A percentile compares a stretch with the other conserved stretches of the same genome.
These are phyloP conservation scores for Fusarium sublunatum DNA, from an alignment of 2,329 filamentous ascomycete genomes.

Conservation along the genomic window DNA sequence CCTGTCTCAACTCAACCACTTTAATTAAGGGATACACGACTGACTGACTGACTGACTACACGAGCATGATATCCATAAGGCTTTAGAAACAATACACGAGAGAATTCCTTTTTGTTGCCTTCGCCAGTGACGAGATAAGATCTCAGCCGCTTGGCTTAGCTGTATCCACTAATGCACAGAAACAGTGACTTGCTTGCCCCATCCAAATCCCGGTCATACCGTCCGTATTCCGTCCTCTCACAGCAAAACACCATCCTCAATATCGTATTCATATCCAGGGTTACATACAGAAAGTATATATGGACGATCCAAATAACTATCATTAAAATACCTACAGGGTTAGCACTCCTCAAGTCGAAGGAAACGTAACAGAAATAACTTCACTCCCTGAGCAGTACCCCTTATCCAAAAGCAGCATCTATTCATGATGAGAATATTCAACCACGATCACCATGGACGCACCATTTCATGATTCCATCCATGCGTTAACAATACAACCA, in stretches of 20 bases:
- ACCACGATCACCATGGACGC: neutral
- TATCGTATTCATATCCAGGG: slow-evolving; percentile 5
- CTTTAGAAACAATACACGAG: slow-evolving; percentile 14
- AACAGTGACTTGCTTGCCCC: slow-evolving; percentile 15
- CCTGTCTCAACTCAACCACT: neutral
- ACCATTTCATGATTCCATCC: neutral
- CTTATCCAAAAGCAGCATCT: slow-evolving; percentile 11
- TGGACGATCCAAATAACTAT: slow-evolving; percentile 15
- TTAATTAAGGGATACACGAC: slow-evolving; percentile 32
- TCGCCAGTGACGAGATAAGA: neutral
- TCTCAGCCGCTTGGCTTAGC: slow-evolving; percentile 2
- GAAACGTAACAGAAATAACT: neutral
- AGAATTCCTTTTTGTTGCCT: neutral
- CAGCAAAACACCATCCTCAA: neutral
- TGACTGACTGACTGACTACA: too few relatives aligned
- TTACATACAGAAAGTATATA: slow-evolving; percentile 9
- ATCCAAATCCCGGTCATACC: slow-evolving; percentile 21
- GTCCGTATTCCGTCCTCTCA: neutral
- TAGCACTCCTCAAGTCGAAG: neutral
- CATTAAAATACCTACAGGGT: slow-evolving; percentile 5
- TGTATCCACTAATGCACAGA: slow-evolving; percentile 6
- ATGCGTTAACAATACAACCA: slow-evolving; percentile 6
- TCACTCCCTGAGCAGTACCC: neutral
- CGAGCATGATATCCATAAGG: slow-evolving; percentile 13
- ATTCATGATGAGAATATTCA: slow-evolving; percentile 2